Evolutionary conservation across 306 rosid genomes (phyloP).

Genomic region (Prunus mongolica): DNA sequence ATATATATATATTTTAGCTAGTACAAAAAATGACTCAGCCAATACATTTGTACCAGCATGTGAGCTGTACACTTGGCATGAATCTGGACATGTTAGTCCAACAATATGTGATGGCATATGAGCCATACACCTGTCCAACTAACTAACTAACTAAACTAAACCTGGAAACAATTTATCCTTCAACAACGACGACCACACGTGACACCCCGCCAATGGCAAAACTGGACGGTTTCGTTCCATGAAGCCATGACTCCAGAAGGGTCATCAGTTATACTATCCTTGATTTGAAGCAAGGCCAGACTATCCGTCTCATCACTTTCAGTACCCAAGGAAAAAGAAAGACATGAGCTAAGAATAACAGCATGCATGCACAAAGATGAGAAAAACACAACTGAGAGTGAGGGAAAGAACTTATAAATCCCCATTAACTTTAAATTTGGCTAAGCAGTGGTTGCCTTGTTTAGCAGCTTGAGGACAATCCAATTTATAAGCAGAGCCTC

Average conservation of each 20-base stretch:
- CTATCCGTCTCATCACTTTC: constrained; percentile 1
- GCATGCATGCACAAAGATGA: not conserved
- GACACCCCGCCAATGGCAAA: constrained; percentile 5
- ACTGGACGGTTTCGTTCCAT: constrained; percentile 4
- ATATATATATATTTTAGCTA: no score
- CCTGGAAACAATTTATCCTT: no score
- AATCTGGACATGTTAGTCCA: no score
- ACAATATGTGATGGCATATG: no score
- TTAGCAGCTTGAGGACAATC: not conserved
- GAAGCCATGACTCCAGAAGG: not conserved
- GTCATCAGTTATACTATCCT: not conserved
- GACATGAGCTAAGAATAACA: not conserved
- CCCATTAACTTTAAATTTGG: not conserved
- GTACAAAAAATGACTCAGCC: no score
- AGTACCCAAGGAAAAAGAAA: not conserved
- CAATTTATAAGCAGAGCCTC: not conserved
- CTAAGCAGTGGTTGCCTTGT: not conserved
- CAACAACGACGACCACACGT: no score
- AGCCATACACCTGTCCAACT: no score
- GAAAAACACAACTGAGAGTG: not conserved
- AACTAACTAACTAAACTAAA: no score
- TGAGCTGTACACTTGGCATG: no score
- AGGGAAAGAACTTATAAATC: not conserved
- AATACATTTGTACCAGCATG: no score
- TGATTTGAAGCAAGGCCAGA: not conserved